These are phyloP conservation scores for Dichotomocladium elegans DNA, from an alignment of 371 early-diverging fungal species.

Conservation along the genomic window DNA sequence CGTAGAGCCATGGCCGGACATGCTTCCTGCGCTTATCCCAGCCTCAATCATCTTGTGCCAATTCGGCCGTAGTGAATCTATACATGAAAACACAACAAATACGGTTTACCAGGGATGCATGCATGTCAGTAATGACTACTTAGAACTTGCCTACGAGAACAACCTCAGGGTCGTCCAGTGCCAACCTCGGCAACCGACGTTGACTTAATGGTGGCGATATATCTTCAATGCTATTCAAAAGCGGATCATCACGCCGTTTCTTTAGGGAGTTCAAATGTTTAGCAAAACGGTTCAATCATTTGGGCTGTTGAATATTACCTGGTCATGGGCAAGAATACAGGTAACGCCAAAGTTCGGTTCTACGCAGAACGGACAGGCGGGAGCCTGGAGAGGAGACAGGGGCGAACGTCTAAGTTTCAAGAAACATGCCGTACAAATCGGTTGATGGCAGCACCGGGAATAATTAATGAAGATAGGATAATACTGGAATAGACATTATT, in stretches of 20 bases:
- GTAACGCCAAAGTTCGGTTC: slow-evolving; percentile 79
- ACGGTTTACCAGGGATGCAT: neutral
- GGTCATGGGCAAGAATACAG: slow-evolving; percentile 58
- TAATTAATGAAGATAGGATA: slow-evolving; percentile 91
- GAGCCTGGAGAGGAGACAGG: slow-evolving; percentile 47
- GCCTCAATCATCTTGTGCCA: slow-evolving; percentile 41
- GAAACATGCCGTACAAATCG: slow-evolving; percentile 95
- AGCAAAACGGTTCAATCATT: slow-evolving; percentile 25
- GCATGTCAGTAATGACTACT: neutral
- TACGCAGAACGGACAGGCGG: slow-evolving; percentile 87
- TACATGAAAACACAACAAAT: neutral
- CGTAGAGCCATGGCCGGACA: slow-evolving; percentile 5
- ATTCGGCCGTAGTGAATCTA: slow-evolving; percentile 79
- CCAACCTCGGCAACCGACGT: slow-evolving; percentile 56
- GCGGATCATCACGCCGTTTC: neutral
- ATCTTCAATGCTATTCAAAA: slow-evolving; percentile 3
- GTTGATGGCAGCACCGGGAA: slow-evolving; percentile 92
- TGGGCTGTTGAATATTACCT: slow-evolving; percentile 10
- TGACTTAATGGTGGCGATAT: too few species aligned
- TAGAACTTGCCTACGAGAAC: slow-evolving; percentile 67
- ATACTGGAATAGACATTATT: slow-evolving; percentile 52
- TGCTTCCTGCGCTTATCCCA: neutral
- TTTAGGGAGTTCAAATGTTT: neutral
- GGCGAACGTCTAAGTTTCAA: slow-evolving; percentile 83
- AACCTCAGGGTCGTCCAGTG: slow-evolving; percentile 62